Evolutionary conservation across 208 protist genomes (phyloP).

Genomic region (Wallacemonas sp.): DNA sequence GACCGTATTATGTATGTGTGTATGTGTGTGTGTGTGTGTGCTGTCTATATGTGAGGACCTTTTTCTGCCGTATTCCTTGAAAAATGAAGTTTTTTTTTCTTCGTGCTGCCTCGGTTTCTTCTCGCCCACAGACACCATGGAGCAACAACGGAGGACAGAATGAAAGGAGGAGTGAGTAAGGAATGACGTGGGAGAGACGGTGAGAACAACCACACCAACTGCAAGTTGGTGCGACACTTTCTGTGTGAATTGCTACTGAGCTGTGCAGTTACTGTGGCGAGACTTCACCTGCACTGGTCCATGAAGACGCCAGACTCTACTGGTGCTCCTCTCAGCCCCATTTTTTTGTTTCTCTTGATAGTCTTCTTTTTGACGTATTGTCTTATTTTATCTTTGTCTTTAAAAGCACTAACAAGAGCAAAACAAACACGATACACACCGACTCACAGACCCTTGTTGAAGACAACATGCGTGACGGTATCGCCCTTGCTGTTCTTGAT

Average conservation of each 20-base stretch:
- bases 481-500: constrained; percentile 38
- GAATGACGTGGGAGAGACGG: background rate
- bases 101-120: no score
- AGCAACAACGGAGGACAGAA: no score
- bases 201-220: background rate
- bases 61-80: background rate
- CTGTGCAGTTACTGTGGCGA: no score
- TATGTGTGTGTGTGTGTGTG: constrained; percentile 5
- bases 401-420: constrained; percentile 16
- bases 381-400: background rate
- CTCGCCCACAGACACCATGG: no score
- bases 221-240: no score
- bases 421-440: background rate
- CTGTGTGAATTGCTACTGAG: no score
- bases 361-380: background rate
- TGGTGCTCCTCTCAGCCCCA: no score
- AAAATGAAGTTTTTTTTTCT: background rate
- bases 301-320: no score
- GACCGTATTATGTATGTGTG: background rate
- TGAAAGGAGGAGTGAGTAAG: background rate
- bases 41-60: background rate
- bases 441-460: constrained; percentile 56
- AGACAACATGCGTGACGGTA: constrained; percentile 35
- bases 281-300: no score
- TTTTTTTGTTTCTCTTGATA: constrained; percentile 13